Evolutionary conservation across 2,329 filamentous ascomycete species (phyloP).

Genomic region (Rhinocladiella similis): DNA sequence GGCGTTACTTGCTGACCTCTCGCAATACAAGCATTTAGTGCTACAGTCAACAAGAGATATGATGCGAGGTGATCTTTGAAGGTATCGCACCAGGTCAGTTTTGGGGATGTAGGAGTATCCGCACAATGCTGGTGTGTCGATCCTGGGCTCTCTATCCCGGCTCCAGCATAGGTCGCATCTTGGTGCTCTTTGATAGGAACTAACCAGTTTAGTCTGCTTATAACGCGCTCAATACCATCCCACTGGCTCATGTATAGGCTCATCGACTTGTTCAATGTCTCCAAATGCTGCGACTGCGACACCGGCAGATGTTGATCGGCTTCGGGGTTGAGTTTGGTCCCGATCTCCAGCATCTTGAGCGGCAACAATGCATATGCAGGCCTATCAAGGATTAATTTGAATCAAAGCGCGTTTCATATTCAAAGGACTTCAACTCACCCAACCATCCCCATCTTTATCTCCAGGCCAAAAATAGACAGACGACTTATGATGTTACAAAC

Average conservation of each 20-base stretch:
- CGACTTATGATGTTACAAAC: too few relatives aligned
- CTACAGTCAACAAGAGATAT: not conserved
- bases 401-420: not conserved
- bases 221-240: constrained; percentile 1
- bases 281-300: not conserved
- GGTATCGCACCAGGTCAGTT: not conserved
- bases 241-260: constrained; percentile 1
- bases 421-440: too few relatives aligned
- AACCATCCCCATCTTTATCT: too few relatives aligned
- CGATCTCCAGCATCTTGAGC: constrained; percentile 1
- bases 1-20: not conserved
- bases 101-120: not conserved
- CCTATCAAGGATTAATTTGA: not conserved
- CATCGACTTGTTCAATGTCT: not conserved
- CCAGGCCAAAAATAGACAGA: too few relatives aligned
- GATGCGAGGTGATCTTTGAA: not conserved
- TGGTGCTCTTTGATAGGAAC: not conserved
- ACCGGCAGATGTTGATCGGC: not conserved
- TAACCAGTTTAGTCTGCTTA: not conserved
- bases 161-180: too few relatives aligned
- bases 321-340: not conserved
- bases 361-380: not conserved
- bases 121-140: too few relatives aligned
- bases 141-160: too few relatives aligned
- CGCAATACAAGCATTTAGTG: not conserved